Conservation (phyloP, 1,284 basidiomycete genomes). For the Tetrapyrgos nigripes region DNA sequence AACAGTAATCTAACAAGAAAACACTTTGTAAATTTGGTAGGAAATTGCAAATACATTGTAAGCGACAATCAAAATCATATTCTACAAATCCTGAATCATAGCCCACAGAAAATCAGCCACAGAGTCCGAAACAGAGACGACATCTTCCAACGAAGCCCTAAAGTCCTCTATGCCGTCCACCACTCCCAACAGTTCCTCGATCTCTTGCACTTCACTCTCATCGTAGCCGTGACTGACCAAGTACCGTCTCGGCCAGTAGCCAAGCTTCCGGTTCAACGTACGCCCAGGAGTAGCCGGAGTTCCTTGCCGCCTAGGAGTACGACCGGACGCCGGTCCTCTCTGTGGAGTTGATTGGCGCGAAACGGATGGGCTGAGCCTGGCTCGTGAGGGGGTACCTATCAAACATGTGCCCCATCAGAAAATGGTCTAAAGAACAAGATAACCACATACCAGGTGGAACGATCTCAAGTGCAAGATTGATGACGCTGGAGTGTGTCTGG, state of each 20-base stretch:
- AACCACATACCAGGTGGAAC: too few species aligned
- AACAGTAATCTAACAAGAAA: neutral
- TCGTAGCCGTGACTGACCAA: neutral
- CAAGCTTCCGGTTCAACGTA: neutral
- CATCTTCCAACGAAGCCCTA: neutral
- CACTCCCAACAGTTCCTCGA: neutral
- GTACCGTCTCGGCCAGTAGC: neutral
- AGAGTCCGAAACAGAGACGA: neutral
- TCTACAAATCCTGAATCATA: neutral
- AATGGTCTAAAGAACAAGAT: too few species aligned
- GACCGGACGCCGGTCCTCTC: neutral
- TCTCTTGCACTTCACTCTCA: neutral
- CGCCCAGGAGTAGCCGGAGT: neutral
- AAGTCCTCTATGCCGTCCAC: neutral
- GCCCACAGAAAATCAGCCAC: neutral
- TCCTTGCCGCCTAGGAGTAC: neutral
- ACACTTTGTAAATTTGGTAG: neutral
- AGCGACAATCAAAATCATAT: neutral
- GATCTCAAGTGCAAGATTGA: too few species aligned
- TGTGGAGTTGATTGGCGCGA: neutral
- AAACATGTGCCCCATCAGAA: too few species aligned
- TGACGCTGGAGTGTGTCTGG: too few species aligned
- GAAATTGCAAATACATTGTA: neutral
- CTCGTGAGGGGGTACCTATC: neutral
- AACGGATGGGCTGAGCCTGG: too few species aligned